phyloP scores from a whole-genome alignment of 2,329 filamentous ascomycete species.

The Scedosporium dehoogii region DNA sequence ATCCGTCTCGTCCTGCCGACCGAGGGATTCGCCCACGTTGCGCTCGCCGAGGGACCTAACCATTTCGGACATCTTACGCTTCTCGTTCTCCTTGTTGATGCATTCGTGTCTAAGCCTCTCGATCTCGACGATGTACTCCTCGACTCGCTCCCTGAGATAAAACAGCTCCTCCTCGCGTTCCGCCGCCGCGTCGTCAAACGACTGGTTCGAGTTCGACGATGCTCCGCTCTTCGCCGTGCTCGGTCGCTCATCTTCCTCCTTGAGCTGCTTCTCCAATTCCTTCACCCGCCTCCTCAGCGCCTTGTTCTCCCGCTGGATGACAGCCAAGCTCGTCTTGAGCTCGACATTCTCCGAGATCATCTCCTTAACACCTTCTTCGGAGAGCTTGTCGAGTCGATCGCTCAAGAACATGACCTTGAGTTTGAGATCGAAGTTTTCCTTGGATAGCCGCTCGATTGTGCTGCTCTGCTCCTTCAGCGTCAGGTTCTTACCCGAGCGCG shows the following conservation, averaged over 20 bases:
- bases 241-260: constrained; percentile 53
- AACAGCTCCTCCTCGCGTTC: constrained; percentile 78
- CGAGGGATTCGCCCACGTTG: constrained; percentile 38
- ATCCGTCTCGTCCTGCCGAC: constrained; percentile 56
- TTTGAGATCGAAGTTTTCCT: constrained; percentile 97
- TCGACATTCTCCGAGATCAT: constrained; percentile 98
- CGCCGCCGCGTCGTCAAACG: constrained; percentile 49
- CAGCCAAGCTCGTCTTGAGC: constrained; percentile 79
- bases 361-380: constrained; percentile 92
- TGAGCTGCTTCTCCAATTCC: constrained; percentile 74
- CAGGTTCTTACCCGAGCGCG: constrained; percentile 57
- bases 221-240: constrained; percentile 46
- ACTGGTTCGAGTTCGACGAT: constrained; percentile 46
- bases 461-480: constrained; percentile 96
- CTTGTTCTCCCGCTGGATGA: constrained; percentile 86
- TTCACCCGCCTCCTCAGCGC: constrained; percentile 69
- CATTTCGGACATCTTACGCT: constrained; percentile 74
- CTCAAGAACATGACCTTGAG: constrained; percentile 96
- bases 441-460: constrained; percentile 90
- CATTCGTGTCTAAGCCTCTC: constrained; percentile 73
- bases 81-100: constrained; percentile 71
- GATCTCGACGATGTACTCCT: constrained; percentile 74
- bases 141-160: constrained; percentile 75
- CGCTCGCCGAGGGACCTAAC: constrained; percentile 46
- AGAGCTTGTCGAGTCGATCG: constrained; percentile 83